Conservation (phyloP, 73 alveolate species). For the Paraurostyla sp. region DNA sequence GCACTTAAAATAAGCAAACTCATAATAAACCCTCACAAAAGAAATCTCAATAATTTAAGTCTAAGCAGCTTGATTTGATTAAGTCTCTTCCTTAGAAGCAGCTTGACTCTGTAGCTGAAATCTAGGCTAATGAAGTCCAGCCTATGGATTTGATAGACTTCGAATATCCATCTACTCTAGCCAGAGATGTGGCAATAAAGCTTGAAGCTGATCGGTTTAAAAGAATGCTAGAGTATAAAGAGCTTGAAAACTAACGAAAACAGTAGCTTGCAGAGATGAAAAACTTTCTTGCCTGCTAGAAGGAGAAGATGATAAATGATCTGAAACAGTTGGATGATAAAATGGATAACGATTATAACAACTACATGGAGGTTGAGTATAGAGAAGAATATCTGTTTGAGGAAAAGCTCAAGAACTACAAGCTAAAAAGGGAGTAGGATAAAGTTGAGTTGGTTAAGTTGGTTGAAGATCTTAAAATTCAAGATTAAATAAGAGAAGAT, state of each 20-base stretch:
- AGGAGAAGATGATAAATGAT: not conserved
- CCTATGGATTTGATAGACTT: too few relatives aligned
- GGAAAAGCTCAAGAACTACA: not conserved
- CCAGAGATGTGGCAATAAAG: not conserved
- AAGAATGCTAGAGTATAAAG: not conserved
- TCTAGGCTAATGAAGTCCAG: too few relatives aligned
- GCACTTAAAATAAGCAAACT: too few relatives aligned
- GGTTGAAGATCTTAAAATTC: not conserved
- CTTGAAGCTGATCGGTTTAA: constrained; percentile 6
- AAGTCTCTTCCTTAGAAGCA: too few relatives aligned
- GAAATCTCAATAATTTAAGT: too few relatives aligned
- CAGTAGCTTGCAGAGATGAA: not conserved
- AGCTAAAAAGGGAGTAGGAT: constrained; percentile 2
- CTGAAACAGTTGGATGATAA: not conserved
- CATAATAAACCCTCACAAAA: too few relatives aligned
- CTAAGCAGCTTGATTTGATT: too few relatives aligned
- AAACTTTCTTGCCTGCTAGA: not conserved
- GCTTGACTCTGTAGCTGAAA: too few relatives aligned
- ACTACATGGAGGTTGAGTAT: constrained; percentile 20
- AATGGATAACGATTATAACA: not conserved
- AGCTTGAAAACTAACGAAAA: not conserved
- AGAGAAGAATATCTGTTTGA: constrained; percentile 32
- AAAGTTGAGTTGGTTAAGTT: not conserved
- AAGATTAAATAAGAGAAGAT: not conserved
- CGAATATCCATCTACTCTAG: too few relatives aligned